A percentile compares a stretch with the other conserved stretches of the same genome.
Conservation (phyloP, 1,284 basidiomycete species). For the Rhodotorula sp. region DNA sequence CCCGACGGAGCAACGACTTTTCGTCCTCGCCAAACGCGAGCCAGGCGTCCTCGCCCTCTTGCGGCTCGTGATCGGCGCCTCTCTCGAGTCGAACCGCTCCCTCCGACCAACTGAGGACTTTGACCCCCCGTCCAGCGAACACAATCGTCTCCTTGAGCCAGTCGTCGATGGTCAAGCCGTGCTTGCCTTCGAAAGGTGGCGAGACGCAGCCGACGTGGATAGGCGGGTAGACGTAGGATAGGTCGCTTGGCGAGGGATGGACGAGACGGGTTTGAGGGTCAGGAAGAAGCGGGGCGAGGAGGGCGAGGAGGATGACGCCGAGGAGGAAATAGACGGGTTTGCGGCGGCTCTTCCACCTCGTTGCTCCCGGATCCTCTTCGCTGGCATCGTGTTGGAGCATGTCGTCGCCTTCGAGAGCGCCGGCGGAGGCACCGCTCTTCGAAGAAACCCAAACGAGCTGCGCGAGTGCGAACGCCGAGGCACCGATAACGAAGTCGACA, state of each 20-base stretch:
- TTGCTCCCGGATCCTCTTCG: not conserved
- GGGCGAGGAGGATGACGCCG: not conserved
- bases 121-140: constrained; percentile 4
- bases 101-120: constrained; percentile 27
- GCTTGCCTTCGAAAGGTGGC: not conserved
- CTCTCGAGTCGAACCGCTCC: constrained; percentile 13
- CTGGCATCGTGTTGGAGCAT: not conserved
- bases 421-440: not conserved
- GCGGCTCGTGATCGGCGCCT: not conserved
- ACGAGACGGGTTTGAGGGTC: not conserved
- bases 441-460: not conserved
- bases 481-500: not conserved
- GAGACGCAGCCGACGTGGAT: constrained; percentile 29
- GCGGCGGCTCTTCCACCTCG: not conserved
- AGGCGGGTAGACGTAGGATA: constrained; percentile 20
- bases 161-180: not conserved
- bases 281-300: not conserved
- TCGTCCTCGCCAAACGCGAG: constrained; percentile 18
- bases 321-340: not conserved
- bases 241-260: constrained; percentile 15
- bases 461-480: constrained; percentile 1
- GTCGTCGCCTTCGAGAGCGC: not conserved
- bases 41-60: constrained; percentile 9
- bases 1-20: constrained; percentile 4
- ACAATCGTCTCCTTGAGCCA: constrained; percentile 16